Conservation (phyloP, 306 rosid genomes). For the Hylodesmum podocarpum region DNA sequence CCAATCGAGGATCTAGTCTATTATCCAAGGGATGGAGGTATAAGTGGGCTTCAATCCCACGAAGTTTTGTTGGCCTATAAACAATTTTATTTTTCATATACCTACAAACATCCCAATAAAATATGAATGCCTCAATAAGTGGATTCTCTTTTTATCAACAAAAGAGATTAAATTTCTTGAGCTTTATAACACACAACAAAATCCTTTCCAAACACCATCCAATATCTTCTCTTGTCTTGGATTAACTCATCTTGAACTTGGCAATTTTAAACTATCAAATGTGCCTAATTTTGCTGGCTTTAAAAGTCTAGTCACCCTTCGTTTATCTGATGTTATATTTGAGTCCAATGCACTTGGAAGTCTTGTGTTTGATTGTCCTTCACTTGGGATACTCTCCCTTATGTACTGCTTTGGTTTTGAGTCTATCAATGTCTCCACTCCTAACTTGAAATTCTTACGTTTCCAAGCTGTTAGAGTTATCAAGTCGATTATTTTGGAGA, state of each 20-base stretch:
- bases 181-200: not conserved
- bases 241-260: not conserved
- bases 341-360: not conserved
- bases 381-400: not conserved
- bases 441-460: not conserved
- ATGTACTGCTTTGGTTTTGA: not conserved
- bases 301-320: not conserved
- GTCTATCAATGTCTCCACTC: not conserved
- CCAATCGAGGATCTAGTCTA: not conserved
- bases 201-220: not conserved
- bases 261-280: not conserved
- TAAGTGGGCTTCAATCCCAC: conserved; percentile 4
- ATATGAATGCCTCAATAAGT: not conserved
- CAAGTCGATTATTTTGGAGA: conserved; percentile 9
- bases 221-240: not conserved
- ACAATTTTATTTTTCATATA: not conserved
- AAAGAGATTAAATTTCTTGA: not conserved
- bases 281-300: conserved; percentile 12
- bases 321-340: not conserved
- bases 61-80: not conserved
- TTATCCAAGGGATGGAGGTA: conserved; percentile 29
- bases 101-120: fast-evolving
- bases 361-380: conserved; percentile 5
- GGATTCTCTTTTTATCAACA: conserved; percentile 22
- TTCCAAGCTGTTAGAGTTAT: not conserved